Evolutionary conservation across 2,329 filamentous ascomycete genomes (phyloP).

Genomic region (Chrysosporium keratinophilum): DNA sequence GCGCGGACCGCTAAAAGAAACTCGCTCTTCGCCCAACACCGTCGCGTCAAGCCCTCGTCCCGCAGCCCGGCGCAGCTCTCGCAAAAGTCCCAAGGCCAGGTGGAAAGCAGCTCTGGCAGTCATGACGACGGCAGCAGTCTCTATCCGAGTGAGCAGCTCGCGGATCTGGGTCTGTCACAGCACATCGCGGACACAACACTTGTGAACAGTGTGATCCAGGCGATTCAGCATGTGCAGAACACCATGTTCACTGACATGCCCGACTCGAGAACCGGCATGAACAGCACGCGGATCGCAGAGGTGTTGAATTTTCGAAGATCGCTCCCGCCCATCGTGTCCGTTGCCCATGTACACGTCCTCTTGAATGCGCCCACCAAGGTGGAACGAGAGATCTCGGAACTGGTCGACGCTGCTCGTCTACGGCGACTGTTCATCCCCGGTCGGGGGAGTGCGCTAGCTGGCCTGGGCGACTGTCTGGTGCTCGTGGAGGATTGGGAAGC

Average conservation of each 20-base stretch:
- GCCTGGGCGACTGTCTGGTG: slow-evolving; percentile 50
- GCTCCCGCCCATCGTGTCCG: slow-evolving; percentile 49
- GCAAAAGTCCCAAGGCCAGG: slow-evolving; percentile 15
- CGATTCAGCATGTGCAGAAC: slow-evolving; percentile 43
- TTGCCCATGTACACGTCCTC: slow-evolving; percentile 52
- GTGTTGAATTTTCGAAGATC: slow-evolving; percentile 47
- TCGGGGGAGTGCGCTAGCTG: slow-evolving; percentile 46
- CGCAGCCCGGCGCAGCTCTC: background rate
- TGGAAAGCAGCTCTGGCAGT: slow-evolving; percentile 18
- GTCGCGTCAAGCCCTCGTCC: slow-evolving; percentile 31
- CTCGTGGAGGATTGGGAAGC: slow-evolving; percentile 44
- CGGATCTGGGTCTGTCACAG: slow-evolving; percentile 43
- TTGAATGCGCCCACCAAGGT: slow-evolving; percentile 46
- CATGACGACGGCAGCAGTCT: slow-evolving; percentile 19
- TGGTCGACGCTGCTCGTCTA: slow-evolving; percentile 42
- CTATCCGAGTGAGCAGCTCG: slow-evolving; percentile 30
- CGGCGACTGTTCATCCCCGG: slow-evolving; percentile 48
- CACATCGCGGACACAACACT: slow-evolving; percentile 40
- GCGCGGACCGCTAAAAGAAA: slow-evolving; percentile 23
- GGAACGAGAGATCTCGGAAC: slow-evolving; percentile 48
- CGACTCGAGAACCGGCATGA: slow-evolving; percentile 48
- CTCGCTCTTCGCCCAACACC: slow-evolving; percentile 35
- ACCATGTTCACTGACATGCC: slow-evolving; percentile 50
- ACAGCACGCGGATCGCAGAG: slow-evolving; percentile 49
- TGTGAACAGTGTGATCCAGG: slow-evolving; percentile 43